A percentile compares a stretch with the other conserved stretches of the same genome.
phyloP scores from a whole-genome alignment of 148 eudicot species.

The Rhododendron griersonianum region DNA sequence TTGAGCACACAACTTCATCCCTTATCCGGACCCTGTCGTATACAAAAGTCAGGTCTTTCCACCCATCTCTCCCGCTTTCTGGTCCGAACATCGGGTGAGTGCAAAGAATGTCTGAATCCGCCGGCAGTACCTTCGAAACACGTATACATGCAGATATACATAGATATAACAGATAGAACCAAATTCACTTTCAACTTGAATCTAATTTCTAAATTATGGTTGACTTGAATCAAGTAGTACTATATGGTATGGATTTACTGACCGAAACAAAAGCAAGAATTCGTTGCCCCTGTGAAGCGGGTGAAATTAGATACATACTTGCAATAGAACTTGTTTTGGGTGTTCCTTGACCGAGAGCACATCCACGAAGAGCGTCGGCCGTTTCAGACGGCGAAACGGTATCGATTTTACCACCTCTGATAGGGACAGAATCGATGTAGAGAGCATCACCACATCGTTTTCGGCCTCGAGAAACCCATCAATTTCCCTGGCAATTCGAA shows the following conservation, averaged over 20 bases:
- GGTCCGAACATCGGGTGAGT: constrained; percentile 77
- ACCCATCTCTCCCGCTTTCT: constrained; percentile 49
- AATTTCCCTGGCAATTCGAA: constrained; percentile 27
- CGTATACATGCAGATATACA: too few relatives aligned
- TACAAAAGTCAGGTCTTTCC: constrained; percentile 43
- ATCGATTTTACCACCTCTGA: constrained; percentile 42
- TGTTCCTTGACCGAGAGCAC: constrained; percentile 58
- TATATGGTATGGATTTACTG: neutral
- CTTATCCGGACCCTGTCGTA: constrained; percentile 54
- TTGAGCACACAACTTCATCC: constrained; percentile 37
- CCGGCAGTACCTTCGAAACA: constrained; percentile 32
- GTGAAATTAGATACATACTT: constrained; percentile 13
- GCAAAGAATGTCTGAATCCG: constrained; percentile 47
- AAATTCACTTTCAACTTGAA: too few relatives aligned
- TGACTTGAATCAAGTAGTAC: too few relatives aligned
- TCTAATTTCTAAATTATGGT: too few relatives aligned
- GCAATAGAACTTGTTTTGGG: constrained; percentile 44
- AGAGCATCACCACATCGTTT: constrained; percentile 40
- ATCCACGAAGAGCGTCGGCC: constrained; percentile 45
- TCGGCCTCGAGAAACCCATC: constrained; percentile 31
- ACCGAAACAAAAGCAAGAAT: too few relatives aligned
- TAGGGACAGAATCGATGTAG: constrained; percentile 46
- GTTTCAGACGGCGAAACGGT: constrained; percentile 29
- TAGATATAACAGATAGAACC: neutral
- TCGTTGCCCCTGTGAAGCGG: neutral